Conservation (phyloP, 805 yeast species). For the Metschnikowia gelsemii region DNA sequence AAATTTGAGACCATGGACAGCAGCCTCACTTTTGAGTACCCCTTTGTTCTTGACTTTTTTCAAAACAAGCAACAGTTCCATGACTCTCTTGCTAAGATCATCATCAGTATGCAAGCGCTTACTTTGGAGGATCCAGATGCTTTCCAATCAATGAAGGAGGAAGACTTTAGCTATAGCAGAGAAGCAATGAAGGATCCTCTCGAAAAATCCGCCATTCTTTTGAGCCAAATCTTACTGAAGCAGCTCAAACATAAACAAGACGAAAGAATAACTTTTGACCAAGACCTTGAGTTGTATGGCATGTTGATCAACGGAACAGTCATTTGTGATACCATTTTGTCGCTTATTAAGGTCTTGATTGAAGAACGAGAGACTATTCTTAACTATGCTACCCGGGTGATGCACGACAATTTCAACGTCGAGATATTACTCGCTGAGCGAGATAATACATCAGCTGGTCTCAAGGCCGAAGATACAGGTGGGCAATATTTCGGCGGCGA, state of each 20-base stretch:
- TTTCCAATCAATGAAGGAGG: slow-evolving; percentile 62
- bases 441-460: slow-evolving; percentile 38
- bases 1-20: slow-evolving; percentile 11
- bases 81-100: slow-evolving; percentile 53
- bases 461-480: slow-evolving; percentile 38
- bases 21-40: slow-evolving; percentile 45
- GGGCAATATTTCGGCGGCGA: slow-evolving; percentile 36
- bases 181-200: slow-evolving; percentile 39
- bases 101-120: slow-evolving; percentile 67
- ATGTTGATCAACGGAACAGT: slow-evolving; percentile 38
- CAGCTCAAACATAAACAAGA: slow-evolving; percentile 42
- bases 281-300: slow-evolving; percentile 40
- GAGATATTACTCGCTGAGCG: slow-evolving; percentile 53
- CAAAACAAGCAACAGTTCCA: slow-evolving; percentile 73
- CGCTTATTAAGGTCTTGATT: slow-evolving; percentile 54
- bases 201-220: slow-evolving; percentile 49
- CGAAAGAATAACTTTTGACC: slow-evolving; percentile 36
- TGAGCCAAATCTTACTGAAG: slow-evolving; percentile 47
- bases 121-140: slow-evolving; percentile 76
- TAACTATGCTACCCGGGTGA: slow-evolving; percentile 72
- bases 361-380: slow-evolving; percentile 69
- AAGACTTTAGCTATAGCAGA: slow-evolving; percentile 44
- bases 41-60: slow-evolving; percentile 65
- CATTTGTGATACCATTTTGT: slow-evolving; percentile 34
- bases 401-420: slow-evolving; percentile 69